Conservation (phyloP, 225 moss, liverwort and hornwort species). For the Sphagnum contortum region DNA sequence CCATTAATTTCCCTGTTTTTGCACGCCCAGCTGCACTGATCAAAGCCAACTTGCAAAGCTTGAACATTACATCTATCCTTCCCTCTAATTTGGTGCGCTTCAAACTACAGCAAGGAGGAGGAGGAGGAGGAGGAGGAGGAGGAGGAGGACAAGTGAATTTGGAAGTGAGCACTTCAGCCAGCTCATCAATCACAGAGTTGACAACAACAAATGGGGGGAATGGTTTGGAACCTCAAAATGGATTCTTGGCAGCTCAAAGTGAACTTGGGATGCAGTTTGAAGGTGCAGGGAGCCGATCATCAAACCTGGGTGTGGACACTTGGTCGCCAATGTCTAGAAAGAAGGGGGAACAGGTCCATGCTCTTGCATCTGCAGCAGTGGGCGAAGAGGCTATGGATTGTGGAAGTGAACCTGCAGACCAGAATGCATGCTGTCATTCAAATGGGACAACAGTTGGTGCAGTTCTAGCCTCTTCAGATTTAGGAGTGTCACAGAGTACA, state of each 20-base stretch:
- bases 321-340: conserved; percentile 38
- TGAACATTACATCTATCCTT: conserved; percentile 22
- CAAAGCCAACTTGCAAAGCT: conserved; percentile 24
- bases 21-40: conserved; percentile 11
- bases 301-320: conserved; percentile 29
- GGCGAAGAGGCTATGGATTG: conserved; percentile 20
- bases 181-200: conserved; percentile 64
- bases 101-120: conserved; percentile 4
- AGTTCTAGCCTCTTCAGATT: conserved; percentile 24
- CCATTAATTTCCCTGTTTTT: conserved; percentile 30
- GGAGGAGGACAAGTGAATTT: conserved; percentile 1
- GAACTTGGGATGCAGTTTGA: conserved; percentile 23
- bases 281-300: conserved; percentile 21
- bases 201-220: conserved; percentile 38
- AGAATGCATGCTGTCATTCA: conserved; percentile 36
- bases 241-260: neutral
- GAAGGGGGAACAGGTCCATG: conserved; percentile 12
- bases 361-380: conserved; percentile 3
- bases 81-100: conserved; percentile 5
- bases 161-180: conserved; percentile 50
- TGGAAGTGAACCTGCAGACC: conserved; percentile 26
- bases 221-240: conserved; percentile 15
- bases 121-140: conserved; percentile 14
- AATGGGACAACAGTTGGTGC: conserved; percentile 22
- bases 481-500: conserved; percentile 18